phyloP scores from a whole-genome alignment of 1,284 basidiomycete species.

The Chondrostereum purpureum region DNA sequence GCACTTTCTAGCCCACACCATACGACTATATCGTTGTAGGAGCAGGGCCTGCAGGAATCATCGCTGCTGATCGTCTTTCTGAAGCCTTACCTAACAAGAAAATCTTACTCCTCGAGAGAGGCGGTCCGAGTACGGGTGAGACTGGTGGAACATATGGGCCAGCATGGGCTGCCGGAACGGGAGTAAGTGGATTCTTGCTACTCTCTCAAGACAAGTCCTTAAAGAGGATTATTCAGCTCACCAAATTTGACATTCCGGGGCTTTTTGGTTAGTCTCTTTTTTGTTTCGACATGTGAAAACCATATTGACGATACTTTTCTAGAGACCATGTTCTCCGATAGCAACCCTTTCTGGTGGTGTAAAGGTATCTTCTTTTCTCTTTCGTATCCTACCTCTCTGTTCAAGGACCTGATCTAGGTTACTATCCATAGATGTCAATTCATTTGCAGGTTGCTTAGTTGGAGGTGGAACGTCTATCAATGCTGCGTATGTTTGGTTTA shows the following conservation, averaged over 20 bases:
- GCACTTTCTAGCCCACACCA: slow-evolving; percentile 20
- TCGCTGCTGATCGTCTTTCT: slow-evolving; percentile 49
- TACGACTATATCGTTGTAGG: slow-evolving; percentile 63
- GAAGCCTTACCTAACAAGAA: slow-evolving; percentile 49
- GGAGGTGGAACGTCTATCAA: slow-evolving; percentile 61
- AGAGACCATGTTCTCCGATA: slow-evolving; percentile 56
- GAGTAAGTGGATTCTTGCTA: slow-evolving; percentile 26
- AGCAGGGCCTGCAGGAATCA: slow-evolving; percentile 33
- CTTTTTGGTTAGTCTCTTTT: slow-evolving; percentile 36
- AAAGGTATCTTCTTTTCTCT: slow-evolving; percentile 28
- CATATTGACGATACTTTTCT: too few species aligned
- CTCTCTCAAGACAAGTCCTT: not conserved
- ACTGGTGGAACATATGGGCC: slow-evolving; percentile 56
- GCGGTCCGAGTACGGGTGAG: slow-evolving; percentile 52
- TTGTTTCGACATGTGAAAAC: too few species aligned
- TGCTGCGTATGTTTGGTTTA: slow-evolving; percentile 41
- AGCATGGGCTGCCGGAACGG: slow-evolving; percentile 42
- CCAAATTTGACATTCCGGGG: slow-evolving; percentile 61
- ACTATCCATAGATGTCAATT: slow-evolving; percentile 39
- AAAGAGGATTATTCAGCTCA: slow-evolving; percentile 32
- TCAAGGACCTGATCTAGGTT: not conserved
- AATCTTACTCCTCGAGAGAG: slow-evolving; percentile 54
- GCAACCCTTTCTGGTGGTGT: slow-evolving; percentile 58
- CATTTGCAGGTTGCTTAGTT: slow-evolving; percentile 57
- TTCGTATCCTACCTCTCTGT: not conserved